Conservation (phyloP, 306 rosid genomes). For the Lupinus albus region DNA sequence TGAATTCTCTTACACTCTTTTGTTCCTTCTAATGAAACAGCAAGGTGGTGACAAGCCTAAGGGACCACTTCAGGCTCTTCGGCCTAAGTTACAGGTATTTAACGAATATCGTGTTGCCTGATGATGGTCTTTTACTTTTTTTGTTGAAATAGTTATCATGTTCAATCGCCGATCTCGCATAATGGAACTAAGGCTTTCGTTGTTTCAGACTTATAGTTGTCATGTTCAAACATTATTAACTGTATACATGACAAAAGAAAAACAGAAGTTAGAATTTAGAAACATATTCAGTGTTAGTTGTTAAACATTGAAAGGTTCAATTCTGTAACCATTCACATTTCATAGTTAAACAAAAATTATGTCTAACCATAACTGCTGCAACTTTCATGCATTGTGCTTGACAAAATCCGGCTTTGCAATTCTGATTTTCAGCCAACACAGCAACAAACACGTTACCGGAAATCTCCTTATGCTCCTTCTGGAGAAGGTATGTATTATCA, state of each 20-base stretch:
- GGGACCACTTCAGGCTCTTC: constrained; percentile 96
- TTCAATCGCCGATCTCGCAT: too few relatives aligned
- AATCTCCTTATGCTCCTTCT: constrained; percentile 86
- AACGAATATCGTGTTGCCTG: too few relatives aligned
- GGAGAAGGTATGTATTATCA: constrained; percentile 70
- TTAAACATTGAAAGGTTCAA: neutral
- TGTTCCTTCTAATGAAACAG: constrained; percentile 53
- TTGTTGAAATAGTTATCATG: too few relatives aligned
- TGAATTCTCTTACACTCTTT: constrained; percentile 35
- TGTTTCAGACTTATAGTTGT: too few relatives aligned
- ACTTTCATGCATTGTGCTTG: constrained; percentile 8
- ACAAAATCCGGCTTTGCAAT: constrained; percentile 8
- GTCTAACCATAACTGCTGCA: neutral
- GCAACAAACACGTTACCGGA: constrained; percentile 36
- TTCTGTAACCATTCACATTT: neutral
- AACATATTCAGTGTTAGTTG: neutral
- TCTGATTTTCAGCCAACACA: constrained; percentile 47
- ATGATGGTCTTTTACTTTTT: too few relatives aligned
- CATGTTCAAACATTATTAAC: too few relatives aligned
- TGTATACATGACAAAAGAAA: neutral
- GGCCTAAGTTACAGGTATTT: constrained; percentile 88
- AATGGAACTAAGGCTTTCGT: too few relatives aligned
- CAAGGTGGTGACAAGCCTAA: constrained; percentile 95
- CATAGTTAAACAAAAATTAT: too few relatives aligned
- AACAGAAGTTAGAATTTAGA: too few relatives aligned